phyloP scores from a whole-genome alignment of 2,329 filamentous ascomycete species.

The Fusarium robinianum region DNA sequence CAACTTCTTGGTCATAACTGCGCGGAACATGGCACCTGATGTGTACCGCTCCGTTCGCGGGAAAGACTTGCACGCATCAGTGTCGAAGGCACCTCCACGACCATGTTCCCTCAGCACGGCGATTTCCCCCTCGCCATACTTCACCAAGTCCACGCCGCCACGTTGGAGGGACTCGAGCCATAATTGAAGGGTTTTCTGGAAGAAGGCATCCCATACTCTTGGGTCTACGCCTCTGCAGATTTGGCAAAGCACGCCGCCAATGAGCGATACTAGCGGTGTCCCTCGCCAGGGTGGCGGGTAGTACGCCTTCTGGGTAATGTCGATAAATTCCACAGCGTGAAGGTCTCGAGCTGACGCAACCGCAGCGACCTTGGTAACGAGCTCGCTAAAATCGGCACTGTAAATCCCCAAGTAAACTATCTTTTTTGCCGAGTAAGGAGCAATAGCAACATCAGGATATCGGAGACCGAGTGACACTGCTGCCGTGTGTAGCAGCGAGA shows the following conservation, averaged over 20 bases:
- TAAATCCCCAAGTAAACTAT: slow-evolving; percentile 3
- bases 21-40: too few relatives aligned
- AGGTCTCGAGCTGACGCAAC: slow-evolving; percentile 14
- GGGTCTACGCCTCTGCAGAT: slow-evolving; percentile 10
- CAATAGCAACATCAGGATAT: slow-evolving; percentile 23
- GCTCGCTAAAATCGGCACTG: slow-evolving; percentile 4
- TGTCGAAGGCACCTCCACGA: slow-evolving; percentile 28
- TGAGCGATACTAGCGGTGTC: slow-evolving; percentile 28
- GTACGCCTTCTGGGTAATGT: too few relatives aligned
- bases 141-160: slow-evolving; percentile 27
- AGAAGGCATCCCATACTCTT: slow-evolving; percentile 23
- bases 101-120: neutral
- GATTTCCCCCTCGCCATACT: slow-evolving; percentile 30
- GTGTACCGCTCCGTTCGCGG: too few relatives aligned
- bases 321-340: slow-evolving; percentile 27
- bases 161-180: slow-evolving; percentile 23
- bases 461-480: slow-evolving; percentile 29
- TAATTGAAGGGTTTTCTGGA: slow-evolving; percentile 21
- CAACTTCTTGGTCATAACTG: too few relatives aligned
- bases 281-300: slow-evolving; percentile 31
- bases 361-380: slow-evolving; percentile 4
- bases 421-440: slow-evolving; percentile 2
- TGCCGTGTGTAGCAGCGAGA: slow-evolving; percentile 35
- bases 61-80: too few relatives aligned
- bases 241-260: slow-evolving; percentile 37